These are phyloP conservation scores for Tolypocladium paradoxum DNA, from an alignment of 2,329 filamentous ascomycete genomes.

Conservation along the genomic window DNA sequence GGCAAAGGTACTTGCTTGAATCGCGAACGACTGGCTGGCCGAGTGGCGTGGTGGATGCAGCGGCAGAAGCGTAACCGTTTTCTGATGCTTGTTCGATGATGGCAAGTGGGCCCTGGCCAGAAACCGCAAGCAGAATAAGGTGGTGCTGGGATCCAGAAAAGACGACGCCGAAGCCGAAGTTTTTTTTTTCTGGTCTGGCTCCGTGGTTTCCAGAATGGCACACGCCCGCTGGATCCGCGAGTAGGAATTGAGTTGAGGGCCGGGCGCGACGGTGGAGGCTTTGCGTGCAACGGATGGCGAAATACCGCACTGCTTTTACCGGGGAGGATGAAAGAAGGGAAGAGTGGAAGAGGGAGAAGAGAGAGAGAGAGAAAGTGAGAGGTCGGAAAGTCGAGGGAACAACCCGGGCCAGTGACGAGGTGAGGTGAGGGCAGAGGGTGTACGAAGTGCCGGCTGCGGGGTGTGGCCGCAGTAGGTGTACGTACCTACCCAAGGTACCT, in stretches of 20 bases:
- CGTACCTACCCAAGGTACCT: no score
- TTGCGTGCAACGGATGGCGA: neutral
- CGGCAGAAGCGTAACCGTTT: constrained; percentile 11
- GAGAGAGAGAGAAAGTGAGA: constrained; percentile 10
- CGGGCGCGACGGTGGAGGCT: constrained; percentile 3
- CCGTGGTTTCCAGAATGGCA: constrained; percentile 5
- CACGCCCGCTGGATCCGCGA: constrained; percentile 4
- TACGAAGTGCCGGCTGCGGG: neutral
- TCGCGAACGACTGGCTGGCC: neutral
- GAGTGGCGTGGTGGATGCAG: constrained; percentile 1
- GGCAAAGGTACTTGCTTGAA: constrained; percentile 3
- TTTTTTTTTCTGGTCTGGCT: constrained; percentile 7
- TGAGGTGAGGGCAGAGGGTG: constrained; percentile 3
- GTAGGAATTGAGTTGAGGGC: constrained; percentile 7
- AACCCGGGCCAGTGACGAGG: constrained; percentile 6
- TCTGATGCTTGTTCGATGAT: constrained; percentile 11
- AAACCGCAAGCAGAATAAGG: constrained; percentile 14
- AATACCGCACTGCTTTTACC: constrained; percentile 1
- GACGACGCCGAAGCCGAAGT: constrained; percentile 3
- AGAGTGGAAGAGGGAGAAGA: constrained; percentile 12
- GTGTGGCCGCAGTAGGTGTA: neutral
- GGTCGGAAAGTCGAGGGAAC: constrained; percentile 10
- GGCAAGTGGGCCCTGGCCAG: constrained; percentile 13
- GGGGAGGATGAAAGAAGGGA: constrained; percentile 9
- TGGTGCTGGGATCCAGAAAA: constrained; percentile 11